These are phyloP conservation scores for Leccinum barrowsii DNA, from an alignment of 768 basidiomycete genomes.

Conservation along the genomic window DNA sequence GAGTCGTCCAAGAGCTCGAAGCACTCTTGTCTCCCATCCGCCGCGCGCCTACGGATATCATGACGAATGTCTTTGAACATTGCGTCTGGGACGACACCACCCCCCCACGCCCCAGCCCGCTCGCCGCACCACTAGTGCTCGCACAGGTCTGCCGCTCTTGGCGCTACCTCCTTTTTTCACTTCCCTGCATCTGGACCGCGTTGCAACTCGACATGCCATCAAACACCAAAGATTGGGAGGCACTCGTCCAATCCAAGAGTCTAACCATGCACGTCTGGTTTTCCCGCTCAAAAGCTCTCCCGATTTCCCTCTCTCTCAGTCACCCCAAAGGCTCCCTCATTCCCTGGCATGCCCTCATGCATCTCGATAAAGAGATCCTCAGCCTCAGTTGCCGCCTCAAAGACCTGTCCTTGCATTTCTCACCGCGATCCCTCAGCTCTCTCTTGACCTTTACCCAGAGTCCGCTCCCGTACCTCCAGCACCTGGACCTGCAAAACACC, in stretches of 20 bases:
- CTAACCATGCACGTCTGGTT: conserved; percentile 30
- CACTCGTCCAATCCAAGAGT: conserved; percentile 23
- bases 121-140: conserved; percentile 23
- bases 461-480: conserved; percentile 21
- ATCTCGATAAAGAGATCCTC: conserved; percentile 29
- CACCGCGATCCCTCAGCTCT: conserved; percentile 22
- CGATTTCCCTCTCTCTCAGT: conserved; percentile 22
- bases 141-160: conserved; percentile 31
- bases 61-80: conserved; percentile 25
- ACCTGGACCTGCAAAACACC: conserved; percentile 26
- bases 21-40: conserved; percentile 29
- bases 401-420: conserved; percentile 19
- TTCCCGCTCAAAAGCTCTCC: conserved; percentile 29
- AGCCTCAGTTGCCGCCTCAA: conserved; percentile 21
- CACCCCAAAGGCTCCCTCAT: conserved; percentile 22
- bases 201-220: conserved; percentile 25
- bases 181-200: conserved; percentile 24
- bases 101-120: conserved; percentile 10
- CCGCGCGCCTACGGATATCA: conserved; percentile 31
- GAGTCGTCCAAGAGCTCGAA: conserved; percentile 23
- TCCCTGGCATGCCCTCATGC: conserved; percentile 26
- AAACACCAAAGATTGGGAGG: conserved; percentile 20
- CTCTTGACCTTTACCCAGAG: conserved; percentile 28
- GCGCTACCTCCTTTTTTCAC: conserved; percentile 28
- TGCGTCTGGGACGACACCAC: conserved; percentile 13